Conservation (phyloP, 225 moss, liverwort and hornwort genomes). For the Neckera pumila region DNA sequence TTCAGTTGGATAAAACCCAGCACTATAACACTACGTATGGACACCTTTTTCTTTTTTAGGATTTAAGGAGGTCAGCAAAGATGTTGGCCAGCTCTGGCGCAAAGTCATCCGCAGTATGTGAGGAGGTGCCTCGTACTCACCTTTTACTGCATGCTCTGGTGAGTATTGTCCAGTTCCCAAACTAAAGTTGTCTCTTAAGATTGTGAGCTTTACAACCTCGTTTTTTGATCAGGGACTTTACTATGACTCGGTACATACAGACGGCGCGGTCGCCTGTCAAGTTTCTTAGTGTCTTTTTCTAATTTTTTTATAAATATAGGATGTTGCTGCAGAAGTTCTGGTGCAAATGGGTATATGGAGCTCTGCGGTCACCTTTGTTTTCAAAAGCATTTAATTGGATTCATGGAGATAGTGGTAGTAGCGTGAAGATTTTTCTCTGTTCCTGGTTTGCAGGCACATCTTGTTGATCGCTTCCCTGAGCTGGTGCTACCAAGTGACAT, state of each 20-base stretch:
- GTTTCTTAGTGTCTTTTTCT: background rate
- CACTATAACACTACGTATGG: background rate
- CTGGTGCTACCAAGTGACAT: constrained; percentile 68
- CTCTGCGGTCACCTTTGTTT: background rate
- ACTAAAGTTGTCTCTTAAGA: background rate
- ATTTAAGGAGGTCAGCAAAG: constrained; percentile 51
- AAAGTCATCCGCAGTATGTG: constrained; percentile 35
- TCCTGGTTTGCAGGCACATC: constrained; percentile 53
- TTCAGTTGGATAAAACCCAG: background rate
- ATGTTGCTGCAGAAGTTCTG: background rate
- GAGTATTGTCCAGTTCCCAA: background rate
- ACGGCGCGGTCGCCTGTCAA: background rate
- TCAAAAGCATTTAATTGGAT: background rate
- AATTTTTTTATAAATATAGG: background rate
- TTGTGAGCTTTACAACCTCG: background rate
- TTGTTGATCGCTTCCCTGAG: constrained; percentile 76
- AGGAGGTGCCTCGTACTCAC: constrained; percentile 59
- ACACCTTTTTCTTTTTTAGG: constrained; percentile 28
- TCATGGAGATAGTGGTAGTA: background rate
- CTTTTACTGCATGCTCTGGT: constrained; percentile 79
- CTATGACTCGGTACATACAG: background rate
- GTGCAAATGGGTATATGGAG: background rate
- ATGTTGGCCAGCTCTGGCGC: constrained; percentile 25
- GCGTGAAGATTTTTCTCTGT: background rate
- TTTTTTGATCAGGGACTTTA: background rate